These are phyloP conservation scores for Aspergillus tanneri DNA, from an alignment of 2,329 filamentous ascomycete species.

Conservation along the genomic window DNA sequence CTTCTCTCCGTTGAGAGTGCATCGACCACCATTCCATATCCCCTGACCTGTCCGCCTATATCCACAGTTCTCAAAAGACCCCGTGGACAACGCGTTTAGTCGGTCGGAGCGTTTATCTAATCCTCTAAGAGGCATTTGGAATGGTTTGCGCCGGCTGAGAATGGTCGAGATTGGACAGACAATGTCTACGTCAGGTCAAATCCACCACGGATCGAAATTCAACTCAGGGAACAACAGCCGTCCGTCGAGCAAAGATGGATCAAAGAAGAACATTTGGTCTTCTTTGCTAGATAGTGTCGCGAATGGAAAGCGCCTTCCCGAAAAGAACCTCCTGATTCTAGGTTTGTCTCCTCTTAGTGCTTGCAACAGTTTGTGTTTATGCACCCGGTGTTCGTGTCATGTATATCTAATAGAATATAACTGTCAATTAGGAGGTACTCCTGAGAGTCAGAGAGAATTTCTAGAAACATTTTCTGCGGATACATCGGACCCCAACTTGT, in stretches of 20 bases:
- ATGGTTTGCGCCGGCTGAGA: conserved; percentile 36
- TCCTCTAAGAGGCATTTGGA: conserved; percentile 18
- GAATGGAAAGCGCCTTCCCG: conserved; percentile 82
- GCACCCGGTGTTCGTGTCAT: neutral
- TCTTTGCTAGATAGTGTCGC: conserved; percentile 89
- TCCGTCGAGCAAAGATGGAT: conserved; percentile 58
- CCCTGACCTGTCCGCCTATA: conserved; percentile 34
- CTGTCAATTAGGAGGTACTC: conserved; percentile 65
- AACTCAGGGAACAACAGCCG: conserved; percentile 37
- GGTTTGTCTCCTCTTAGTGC: conserved; percentile 53
- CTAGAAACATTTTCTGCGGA: conserved; percentile 59
- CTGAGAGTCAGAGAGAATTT: conserved; percentile 81
- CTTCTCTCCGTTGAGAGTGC: conserved; percentile 2
- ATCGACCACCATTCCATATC: conserved; percentile 17
- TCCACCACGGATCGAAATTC: conserved; percentile 33
- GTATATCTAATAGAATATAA: conserved; percentile 20
- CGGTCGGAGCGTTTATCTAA: conserved; percentile 3
- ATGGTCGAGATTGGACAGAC: conserved; percentile 40
- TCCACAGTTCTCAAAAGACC: conserved; percentile 9
- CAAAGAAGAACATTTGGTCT: conserved; percentile 88
- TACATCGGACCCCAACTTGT: conserved; percentile 40
- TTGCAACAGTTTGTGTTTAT: conserved; percentile 6
- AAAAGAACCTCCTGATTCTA: conserved; percentile 86
- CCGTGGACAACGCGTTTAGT: conserved; percentile 20
- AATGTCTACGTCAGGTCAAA: conserved; percentile 40